Evolutionary conservation across 2,329 filamentous ascomycete genomes (phyloP), one percentile per base, ranked within the genome.

Genomic region (Macrophomina tecta): DNA sequence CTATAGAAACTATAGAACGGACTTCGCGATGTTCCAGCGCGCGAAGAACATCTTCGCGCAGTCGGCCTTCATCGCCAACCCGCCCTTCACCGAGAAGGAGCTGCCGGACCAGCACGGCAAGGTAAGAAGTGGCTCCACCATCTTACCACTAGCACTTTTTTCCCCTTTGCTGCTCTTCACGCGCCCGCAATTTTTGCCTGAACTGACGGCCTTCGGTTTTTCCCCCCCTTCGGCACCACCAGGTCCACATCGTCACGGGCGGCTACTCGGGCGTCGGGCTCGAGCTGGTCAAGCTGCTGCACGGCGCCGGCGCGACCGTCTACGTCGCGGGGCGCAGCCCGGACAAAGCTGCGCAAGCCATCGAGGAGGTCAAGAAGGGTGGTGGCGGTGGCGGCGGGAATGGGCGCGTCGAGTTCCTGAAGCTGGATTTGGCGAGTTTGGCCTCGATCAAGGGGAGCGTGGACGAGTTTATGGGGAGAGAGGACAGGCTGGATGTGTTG

Each of bases 281-380:
- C 49, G 83, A 87, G 69, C 78, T 88, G 32, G 78, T 78, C 42
- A 81, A 81, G 49, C 81, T 89, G 3, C 78, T 89, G 14, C 89
- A 88, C 74, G 73, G 76, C 11, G 81, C 79, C 38, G 84, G 86
- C 66, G 85, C 80, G 45, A 86, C 78, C 2, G 82, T 89, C n/a
- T 88, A 87, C 73, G 73, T 87, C 32, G 85, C 85, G 4, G 81
- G 81, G 2, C 84, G 86, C 38, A 82, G 75, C 4, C 71, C 78
- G 32, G 73, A 79, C 14, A 84, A 84, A 68, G 84, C 78, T 11
- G 72, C 74, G 2, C 68, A 73, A 0, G 84, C 84, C 46, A 83
- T 88, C 56, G 72, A 75, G 3, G 68, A 75, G 3, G 82, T 87
- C 68, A 75, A 80, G 36, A 28, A 64, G 18, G 69, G 73, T 0